A percentile compares a stretch with the other conserved stretches of the same genome.
Evolutionary conservation across 805 yeast genomes (phyloP).

Genomic region (Wickerhamiella parazyma): DNA sequence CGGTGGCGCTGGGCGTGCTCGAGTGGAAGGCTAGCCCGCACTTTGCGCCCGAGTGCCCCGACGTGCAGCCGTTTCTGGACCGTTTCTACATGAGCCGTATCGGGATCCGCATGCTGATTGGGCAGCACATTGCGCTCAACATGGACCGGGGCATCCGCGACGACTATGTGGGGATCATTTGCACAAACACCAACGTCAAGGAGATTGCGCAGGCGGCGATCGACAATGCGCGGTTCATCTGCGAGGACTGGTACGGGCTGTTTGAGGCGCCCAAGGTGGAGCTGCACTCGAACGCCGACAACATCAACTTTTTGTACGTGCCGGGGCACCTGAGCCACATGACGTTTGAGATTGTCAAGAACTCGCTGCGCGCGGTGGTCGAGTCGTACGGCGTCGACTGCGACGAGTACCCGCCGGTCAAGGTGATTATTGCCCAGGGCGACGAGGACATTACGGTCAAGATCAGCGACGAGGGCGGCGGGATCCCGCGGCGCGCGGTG

Average conservation of each 20-base stretch:
- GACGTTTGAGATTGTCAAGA: constrained; percentile 78
- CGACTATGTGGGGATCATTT: constrained; percentile 79
- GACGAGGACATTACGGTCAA: constrained; percentile 83
- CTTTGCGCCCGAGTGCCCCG: constrained; percentile 43
- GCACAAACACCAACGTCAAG: constrained; percentile 69
- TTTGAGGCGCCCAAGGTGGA: constrained; percentile 77
- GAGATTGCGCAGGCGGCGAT: constrained; percentile 80
- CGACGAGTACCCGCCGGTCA: constrained; percentile 72
- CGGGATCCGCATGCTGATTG: constrained; percentile 85
- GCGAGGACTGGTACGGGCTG: constrained; percentile 81
- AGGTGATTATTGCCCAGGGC: constrained; percentile 78
- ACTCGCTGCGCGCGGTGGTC: constrained; percentile 78
- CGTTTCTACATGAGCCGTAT: constrained; percentile 81
- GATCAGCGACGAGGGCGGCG: constrained; percentile 89
- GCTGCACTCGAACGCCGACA: constrained; percentile 57
- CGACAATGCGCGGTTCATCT: constrained; percentile 78
- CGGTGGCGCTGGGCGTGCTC: constrained; percentile 82
- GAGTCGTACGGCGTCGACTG: constrained; percentile 52
- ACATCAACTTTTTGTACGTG: constrained; percentile 70
- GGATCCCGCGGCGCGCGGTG: constrained; percentile 70
- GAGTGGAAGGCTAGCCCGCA: constrained; percentile 60
- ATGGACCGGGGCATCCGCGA: constrained; percentile 43
- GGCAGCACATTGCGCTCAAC: constrained; percentile 82
- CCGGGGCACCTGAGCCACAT: constrained; percentile 88
- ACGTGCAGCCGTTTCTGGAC: constrained; percentile 71